Conservation (phyloP, 2,329 filamentous ascomycete genomes). For the Pseudogymnoascus sp. region DNA sequence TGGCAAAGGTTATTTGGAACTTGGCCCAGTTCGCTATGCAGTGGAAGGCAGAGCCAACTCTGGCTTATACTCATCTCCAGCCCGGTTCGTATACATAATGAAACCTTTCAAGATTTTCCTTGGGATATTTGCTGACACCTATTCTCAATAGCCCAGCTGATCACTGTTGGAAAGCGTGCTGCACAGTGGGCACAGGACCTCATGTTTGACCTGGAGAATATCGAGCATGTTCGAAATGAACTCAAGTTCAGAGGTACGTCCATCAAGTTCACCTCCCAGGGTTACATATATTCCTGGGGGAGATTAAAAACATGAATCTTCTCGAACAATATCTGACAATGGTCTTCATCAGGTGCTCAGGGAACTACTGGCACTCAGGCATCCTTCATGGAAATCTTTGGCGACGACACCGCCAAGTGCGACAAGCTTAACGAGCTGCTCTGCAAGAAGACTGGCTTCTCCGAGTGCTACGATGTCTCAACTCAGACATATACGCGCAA, state of each 20-base stretch:
- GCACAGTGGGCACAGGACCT: slow-evolving; percentile 72
- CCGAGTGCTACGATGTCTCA: slow-evolving; percentile 41
- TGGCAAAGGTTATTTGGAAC: slow-evolving; percentile 73
- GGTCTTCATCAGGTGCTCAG: slow-evolving; percentile 33
- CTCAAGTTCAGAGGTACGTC: slow-evolving; percentile 67
- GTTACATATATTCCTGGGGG: background rate
- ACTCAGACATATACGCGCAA: slow-evolving; percentile 69
- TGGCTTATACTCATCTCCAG: slow-evolving; percentile 72
- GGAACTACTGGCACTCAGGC: slow-evolving; percentile 69
- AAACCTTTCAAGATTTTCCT: background rate
- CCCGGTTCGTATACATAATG: background rate
- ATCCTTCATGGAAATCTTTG: slow-evolving; percentile 50
- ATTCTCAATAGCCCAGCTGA: slow-evolving; percentile 37
- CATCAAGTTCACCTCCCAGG: background rate
- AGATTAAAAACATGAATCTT: background rate
- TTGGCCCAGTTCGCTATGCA: slow-evolving; percentile 65
- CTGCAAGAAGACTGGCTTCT: slow-evolving; percentile 50
- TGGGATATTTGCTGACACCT: slow-evolving; percentile 12
- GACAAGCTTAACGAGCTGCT: slow-evolving; percentile 50
- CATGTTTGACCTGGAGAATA: slow-evolving; percentile 65
- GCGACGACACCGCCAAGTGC: slow-evolving; percentile 42
- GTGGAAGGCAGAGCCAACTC: slow-evolving; percentile 65
- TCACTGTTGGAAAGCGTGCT: slow-evolving; percentile 41
- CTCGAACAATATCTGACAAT: background rate
- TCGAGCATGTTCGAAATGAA: slow-evolving; percentile 62